phyloP scores from a whole-genome alignment of 768 basidiomycete species.

The Auricularia sp. region DNA sequence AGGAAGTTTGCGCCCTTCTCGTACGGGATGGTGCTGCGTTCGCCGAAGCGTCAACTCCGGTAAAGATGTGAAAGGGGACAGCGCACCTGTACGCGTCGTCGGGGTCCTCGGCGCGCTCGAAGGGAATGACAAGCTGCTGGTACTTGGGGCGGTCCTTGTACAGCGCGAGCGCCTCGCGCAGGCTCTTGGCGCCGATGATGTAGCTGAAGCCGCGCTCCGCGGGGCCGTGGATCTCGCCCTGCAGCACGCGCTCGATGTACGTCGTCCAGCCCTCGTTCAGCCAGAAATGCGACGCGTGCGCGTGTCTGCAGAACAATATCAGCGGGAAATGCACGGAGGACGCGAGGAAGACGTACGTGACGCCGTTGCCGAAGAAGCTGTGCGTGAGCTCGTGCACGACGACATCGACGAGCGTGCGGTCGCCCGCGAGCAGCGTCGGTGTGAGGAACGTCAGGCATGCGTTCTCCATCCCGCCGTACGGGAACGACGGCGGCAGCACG shows the following conservation, averaged over 20 bases:
- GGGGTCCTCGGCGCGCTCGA: conserved; percentile 62
- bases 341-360: conserved; percentile 34
- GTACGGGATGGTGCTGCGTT: conserved; percentile 56
- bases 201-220: conserved; percentile 73
- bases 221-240: conserved; percentile 56
- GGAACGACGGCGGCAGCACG: conserved; percentile 85
- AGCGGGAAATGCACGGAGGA: too few relatives aligned
- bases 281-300: conserved; percentile 74
- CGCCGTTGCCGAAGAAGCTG: conserved; percentile 88
- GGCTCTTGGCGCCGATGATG: conserved; percentile 60
- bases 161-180: conserved; percentile 58
- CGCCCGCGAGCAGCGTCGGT: conserved; percentile 80
- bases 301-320: conserved; percentile 25
- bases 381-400: conserved; percentile 82
- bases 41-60: neutral
- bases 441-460: conserved; percentile 82
- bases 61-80: too few relatives aligned
- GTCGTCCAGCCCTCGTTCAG: conserved; percentile 90
- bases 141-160: conserved; percentile 58
- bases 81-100: conserved; percentile 66
- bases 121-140: conserved; percentile 70
- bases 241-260: conserved; percentile 78
- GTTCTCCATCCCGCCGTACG: conserved; percentile 92
- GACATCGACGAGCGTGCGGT: conserved; percentile 78
- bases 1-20: conserved; percentile 87